These are phyloP conservation scores for Pseudotsuga menziesii DNA, from an alignment of 75 land plant species.

Conservation along the genomic window DNA sequence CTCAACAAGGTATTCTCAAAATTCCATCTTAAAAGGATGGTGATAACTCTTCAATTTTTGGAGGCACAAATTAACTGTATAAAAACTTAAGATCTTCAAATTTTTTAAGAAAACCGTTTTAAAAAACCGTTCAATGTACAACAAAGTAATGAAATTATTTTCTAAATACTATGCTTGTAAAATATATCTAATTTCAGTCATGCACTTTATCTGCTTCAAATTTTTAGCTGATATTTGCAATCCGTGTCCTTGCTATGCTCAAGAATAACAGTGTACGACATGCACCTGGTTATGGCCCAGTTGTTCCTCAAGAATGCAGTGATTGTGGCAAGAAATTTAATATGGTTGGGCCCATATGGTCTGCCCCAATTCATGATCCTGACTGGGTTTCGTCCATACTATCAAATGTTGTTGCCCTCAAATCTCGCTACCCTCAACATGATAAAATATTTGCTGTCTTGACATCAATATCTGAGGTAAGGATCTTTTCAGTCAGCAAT, in stretches of 20 bases:
- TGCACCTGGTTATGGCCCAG: slow-evolving; percentile 88
- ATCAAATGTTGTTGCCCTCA: slow-evolving; percentile 54
- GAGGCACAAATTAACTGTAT: not conserved
- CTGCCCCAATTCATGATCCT: slow-evolving; percentile 95
- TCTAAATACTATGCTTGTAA: slow-evolving; percentile 4
- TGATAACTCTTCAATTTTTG: not conserved
- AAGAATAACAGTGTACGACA: slow-evolving; percentile 79
- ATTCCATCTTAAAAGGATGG: not conserved
- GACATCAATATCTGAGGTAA: slow-evolving; percentile 97
- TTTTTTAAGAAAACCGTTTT: no score
- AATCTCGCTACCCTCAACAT: slow-evolving; percentile 79
- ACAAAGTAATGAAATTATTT: not conserved
- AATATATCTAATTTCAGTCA: not conserved
- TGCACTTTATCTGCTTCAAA: not conserved
- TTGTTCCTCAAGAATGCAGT: slow-evolving; percentile 74
- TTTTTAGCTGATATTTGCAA: not conserved
- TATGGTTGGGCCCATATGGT: slow-evolving; percentile 99
- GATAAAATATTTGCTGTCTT: slow-evolving; percentile 76
- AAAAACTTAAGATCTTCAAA: no score
- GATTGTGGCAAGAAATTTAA: slow-evolving; percentile 92
- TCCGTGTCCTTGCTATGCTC: not conserved
- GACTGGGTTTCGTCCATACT: slow-evolving; percentile 82
- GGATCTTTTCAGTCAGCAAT: slow-evolving; percentile 8
- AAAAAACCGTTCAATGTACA: not conserved
- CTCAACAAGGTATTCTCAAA: slow-evolving; percentile 56